Percentiles rank a stretch among this genome's conserved stretches.
These are phyloP conservation scores for Articulospora tetracladia DNA, from an alignment of 495 filamentous ascomycete species.

Conservation along the genomic window DNA sequence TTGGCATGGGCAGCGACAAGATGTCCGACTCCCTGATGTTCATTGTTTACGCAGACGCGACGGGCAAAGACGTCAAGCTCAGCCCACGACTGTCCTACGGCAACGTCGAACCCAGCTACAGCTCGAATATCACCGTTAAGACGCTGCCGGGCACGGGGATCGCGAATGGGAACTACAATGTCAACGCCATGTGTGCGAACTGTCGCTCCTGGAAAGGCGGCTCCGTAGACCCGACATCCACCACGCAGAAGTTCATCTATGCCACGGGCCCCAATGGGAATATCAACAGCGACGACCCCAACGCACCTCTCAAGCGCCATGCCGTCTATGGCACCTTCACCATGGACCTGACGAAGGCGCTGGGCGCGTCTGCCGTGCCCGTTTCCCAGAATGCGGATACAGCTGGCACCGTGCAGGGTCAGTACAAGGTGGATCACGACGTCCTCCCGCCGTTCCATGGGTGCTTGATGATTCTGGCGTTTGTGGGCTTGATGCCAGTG, in stretches of 20 bases:
- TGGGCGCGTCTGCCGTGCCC: conserved; percentile 33
- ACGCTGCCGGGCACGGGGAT: conserved; percentile 38
- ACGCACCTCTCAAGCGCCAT: conserved; percentile 49
- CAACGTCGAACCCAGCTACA: conserved; percentile 45
- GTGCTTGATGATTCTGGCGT: conserved; percentile 45
- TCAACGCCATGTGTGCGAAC: conserved; percentile 44
- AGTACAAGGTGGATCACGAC: conserved; percentile 23
- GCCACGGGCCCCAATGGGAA: conserved; percentile 44
- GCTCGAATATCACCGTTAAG: conserved; percentile 34
- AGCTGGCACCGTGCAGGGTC: conserved; percentile 20
- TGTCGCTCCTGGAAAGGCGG: conserved; percentile 43
- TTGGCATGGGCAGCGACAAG: conserved; percentile 45
- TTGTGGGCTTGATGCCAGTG: conserved; percentile 50
- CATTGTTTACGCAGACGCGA: conserved; percentile 40
- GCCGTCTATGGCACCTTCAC: conserved; percentile 48
- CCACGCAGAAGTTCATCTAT: conserved; percentile 48
- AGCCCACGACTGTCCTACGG: conserved; percentile 41
- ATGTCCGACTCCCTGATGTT: conserved; percentile 52
- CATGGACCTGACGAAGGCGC: conserved; percentile 47
- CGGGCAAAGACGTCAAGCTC: conserved; percentile 44
- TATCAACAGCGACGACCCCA: conserved; percentile 35
- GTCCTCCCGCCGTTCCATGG: conserved; percentile 43
- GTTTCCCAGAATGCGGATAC: conserved; percentile 16
- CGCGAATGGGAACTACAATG: conserved; percentile 36
- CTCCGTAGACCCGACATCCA: conserved; percentile 33